Percentiles rank a stretch among this genome's conserved stretches.
phyloP scores from a whole-genome alignment of 305 asterid species.

The Fraxinus paxiana region DNA sequence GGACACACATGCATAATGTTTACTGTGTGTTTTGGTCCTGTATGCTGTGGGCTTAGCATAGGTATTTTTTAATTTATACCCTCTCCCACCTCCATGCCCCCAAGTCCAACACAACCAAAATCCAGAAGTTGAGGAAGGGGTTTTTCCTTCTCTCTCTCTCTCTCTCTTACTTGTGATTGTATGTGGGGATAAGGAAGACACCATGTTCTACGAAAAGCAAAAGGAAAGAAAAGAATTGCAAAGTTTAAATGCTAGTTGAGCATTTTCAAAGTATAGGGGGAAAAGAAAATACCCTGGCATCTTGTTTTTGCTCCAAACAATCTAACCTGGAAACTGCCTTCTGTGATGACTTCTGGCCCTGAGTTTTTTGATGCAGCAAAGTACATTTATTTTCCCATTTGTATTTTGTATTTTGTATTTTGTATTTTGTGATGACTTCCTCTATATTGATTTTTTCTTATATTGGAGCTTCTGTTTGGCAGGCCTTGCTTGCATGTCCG shows the following conservation, averaged over 20 bases:
- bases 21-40: not conserved
- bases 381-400: not conserved
- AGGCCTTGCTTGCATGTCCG: slow-evolving; percentile 97
- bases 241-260: not conserved
- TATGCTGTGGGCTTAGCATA: not conserved
- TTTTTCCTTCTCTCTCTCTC: not conserved
- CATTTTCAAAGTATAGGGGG: not conserved
- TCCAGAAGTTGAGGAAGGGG: not conserved
- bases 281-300: not conserved
- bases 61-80: too few relatives aligned
- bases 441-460: slow-evolving; percentile 3
- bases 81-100: not conserved
- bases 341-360: not conserved
- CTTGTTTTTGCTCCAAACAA: not conserved
- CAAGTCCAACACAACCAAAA: not conserved
- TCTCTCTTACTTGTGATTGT: not conserved
- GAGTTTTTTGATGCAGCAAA: not conserved
- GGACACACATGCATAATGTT: not conserved
- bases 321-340: not conserved
- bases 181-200: not conserved
- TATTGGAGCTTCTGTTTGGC: slow-evolving; percentile 27
- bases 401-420: not conserved
- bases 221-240: not conserved
- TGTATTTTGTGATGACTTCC: not conserved
- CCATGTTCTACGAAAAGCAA: not conserved